phyloP scores from a whole-genome alignment of 306 rosid species.

The Potentilla sterilis region DNA sequence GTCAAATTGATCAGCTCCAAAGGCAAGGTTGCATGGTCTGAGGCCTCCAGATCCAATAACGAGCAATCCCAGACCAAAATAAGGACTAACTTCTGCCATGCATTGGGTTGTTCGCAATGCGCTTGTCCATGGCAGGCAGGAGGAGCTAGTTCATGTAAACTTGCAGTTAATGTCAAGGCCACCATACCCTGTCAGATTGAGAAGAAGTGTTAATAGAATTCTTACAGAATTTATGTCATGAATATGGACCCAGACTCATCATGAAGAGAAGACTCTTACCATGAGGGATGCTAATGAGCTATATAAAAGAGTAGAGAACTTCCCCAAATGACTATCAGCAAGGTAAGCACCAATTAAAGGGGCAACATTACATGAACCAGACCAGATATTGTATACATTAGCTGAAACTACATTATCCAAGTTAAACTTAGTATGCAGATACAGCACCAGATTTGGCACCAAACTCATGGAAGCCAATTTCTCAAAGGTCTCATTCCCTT shows the following conservation, averaged over 20 bases:
- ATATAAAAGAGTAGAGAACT: constrained; percentile 40
- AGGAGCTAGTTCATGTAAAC: constrained; percentile 44
- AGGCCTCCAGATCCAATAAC: constrained; percentile 53
- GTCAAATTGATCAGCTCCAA: constrained; percentile 72
- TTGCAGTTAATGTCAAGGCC: constrained; percentile 42
- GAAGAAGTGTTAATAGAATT: not conserved
- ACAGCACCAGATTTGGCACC: constrained; percentile 48
- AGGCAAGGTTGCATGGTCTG: constrained; percentile 74
- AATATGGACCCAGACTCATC: not conserved
- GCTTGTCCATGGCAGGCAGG: constrained; percentile 26
- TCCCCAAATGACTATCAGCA: constrained; percentile 53
- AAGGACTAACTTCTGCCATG: constrained; percentile 42
- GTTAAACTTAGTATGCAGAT: constrained; percentile 55
- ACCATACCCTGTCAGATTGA: constrained; percentile 51
- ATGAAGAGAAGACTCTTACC: constrained; percentile 26
- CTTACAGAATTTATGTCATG: not conserved
- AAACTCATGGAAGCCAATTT: constrained; percentile 69
- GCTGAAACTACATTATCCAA: constrained; percentile 41
- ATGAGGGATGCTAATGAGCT: constrained; percentile 46
- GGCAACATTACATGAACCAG: constrained; percentile 52
- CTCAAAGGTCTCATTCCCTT: constrained; percentile 72
- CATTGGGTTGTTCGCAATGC: constrained; percentile 37
- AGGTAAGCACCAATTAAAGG: constrained; percentile 55
- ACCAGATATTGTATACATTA: constrained; percentile 55
- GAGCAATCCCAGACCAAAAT: constrained; percentile 39